Conservation (phyloP, 352 stramenopile genomes). For the Pythium brachiatum region DNA sequence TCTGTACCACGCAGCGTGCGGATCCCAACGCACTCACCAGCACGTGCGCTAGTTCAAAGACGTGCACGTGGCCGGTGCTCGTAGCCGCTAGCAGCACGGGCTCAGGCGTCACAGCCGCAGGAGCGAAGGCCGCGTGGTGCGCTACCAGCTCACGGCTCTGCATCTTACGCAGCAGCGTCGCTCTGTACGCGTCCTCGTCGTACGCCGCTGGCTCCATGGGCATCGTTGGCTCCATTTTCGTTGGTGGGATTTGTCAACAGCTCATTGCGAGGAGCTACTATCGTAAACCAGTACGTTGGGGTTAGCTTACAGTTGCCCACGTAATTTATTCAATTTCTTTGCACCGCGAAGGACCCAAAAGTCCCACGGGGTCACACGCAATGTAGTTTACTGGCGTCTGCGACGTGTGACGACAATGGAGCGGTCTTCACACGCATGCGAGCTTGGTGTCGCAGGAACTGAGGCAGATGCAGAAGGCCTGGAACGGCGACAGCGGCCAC, state of each 20-base stretch:
- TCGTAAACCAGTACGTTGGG: conserved; percentile 9
- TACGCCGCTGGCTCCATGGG: conserved; percentile 57
- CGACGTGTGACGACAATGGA: conserved; percentile 12
- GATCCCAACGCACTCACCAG: conserved; percentile 24
- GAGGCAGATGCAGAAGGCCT: conserved; percentile 88
- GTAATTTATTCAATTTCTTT: conserved; percentile 23
- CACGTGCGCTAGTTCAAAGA: conserved; percentile 47
- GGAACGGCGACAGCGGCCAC: conserved; percentile 84
- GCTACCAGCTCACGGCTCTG: conserved; percentile 47
- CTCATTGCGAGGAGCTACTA: background rate
- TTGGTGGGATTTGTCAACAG: background rate
- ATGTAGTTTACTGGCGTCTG: conserved; percentile 22
- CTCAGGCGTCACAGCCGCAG: conserved; percentile 25
- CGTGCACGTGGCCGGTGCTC: conserved; percentile 55
- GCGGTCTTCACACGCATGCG: conserved; percentile 64
- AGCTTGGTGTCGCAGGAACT: conserved; percentile 89
- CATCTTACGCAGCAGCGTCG: conserved; percentile 53
- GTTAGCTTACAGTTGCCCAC: conserved; percentile 14
- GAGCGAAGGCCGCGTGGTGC: conserved; percentile 55
- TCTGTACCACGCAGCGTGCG: too few species aligned
- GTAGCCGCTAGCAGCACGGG: conserved; percentile 63
- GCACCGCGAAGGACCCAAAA: background rate
- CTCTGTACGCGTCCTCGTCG: conserved; percentile 50
- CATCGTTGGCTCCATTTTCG: conserved; percentile 1
- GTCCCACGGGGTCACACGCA: background rate